Conservation (phyloP, 202 grass and related monocot genomes). For the Bolboschoenoplectus hybrid region DNA sequence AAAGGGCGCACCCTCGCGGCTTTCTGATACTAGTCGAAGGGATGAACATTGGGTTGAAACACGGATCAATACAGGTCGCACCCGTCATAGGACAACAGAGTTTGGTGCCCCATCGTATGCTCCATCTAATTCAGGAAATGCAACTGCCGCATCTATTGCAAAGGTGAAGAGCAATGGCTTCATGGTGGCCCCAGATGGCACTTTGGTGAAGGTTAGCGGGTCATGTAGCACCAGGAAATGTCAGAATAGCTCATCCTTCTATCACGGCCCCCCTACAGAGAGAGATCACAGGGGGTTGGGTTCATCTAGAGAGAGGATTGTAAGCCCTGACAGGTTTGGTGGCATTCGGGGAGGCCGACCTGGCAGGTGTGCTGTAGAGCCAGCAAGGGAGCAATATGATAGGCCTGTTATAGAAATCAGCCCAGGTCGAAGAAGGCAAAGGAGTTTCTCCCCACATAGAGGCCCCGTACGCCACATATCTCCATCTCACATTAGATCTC, state of each 20-base stretch:
- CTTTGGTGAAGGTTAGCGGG: conserved; percentile 73
- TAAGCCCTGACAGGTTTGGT: conserved; percentile 59
- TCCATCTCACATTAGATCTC: conserved; percentile 61
- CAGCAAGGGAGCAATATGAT: conserved; percentile 47
- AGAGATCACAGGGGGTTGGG: conserved; percentile 51
- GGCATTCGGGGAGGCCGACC: conserved; percentile 38
- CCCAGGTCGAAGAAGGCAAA: conserved; percentile 53
- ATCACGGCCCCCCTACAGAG: conserved; percentile 52
- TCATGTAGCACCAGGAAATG: conserved; percentile 53
- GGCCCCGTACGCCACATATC: conserved; percentile 53
- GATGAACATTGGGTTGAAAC: conserved; percentile 63
- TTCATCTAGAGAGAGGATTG: conserved; percentile 52
- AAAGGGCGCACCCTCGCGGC: conserved; percentile 39
- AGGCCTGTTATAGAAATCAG: conserved; percentile 44
- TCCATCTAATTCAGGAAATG: conserved; percentile 74
- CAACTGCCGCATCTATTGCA: conserved; percentile 77
- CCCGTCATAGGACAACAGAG: conserved; percentile 52
- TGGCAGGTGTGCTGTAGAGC: conserved; percentile 55
- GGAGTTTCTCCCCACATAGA: conserved; percentile 53
- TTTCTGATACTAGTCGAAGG: conserved; percentile 44
- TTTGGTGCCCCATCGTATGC: conserved; percentile 54
- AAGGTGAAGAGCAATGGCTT: conserved; percentile 98
- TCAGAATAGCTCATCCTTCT: conserved; percentile 44
- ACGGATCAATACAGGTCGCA: conserved; percentile 50
- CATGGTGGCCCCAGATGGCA: conserved; percentile 96